Evolutionary conservation across 2,329 filamentous ascomycete species (phyloP).

Genomic region (Rutstroemia sp.): DNA sequence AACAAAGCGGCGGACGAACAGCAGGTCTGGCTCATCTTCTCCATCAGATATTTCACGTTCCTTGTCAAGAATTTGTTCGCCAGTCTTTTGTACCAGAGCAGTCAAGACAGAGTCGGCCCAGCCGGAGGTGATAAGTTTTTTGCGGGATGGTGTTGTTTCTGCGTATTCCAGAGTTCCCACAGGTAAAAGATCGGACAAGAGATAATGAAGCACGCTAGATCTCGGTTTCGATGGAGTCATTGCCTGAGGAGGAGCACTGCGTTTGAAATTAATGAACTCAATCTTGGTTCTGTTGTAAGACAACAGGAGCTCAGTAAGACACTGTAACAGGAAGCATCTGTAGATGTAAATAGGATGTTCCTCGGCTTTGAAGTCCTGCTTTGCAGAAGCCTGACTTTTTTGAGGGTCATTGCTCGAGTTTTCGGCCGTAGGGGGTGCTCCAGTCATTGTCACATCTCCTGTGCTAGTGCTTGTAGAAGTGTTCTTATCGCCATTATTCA

Average conservation of each 20-base stretch:
- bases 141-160: slow-evolving; percentile 72
- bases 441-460: slow-evolving; percentile 23
- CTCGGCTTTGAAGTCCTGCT: slow-evolving; percentile 77
- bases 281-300: slow-evolving; percentile 94
- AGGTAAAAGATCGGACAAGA: slow-evolving; percentile 71
- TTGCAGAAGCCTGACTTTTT: slow-evolving; percentile 51
- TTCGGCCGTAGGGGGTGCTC: slow-evolving; percentile 29
- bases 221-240: slow-evolving; percentile 86
- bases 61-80: slow-evolving; percentile 60
- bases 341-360: slow-evolving; percentile 96
- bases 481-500: slow-evolving; percentile 13
- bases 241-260: slow-evolving; percentile 75
- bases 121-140: slow-evolving; percentile 74
- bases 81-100: slow-evolving; percentile 80
- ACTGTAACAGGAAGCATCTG: slow-evolving; percentile 88
- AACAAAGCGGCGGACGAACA: slow-evolving; percentile 92
- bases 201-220: slow-evolving; percentile 86
- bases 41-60: slow-evolving; percentile 51
- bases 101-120: slow-evolving; percentile 85
- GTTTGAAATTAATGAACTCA: slow-evolving; percentile 98
- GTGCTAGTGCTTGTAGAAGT: slow-evolving; percentile 9
- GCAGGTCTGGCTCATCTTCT: slow-evolving; percentile 74
- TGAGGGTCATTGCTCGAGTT: slow-evolving; percentile 22
- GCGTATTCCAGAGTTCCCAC: slow-evolving; percentile 57
- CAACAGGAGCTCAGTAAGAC: slow-evolving; percentile 79